Evolutionary conservation across 192 early-diverging fungal genomes (phyloP), one percentile per base, ranked within the genome.

Genomic region (Coemansia sp.): DNA sequence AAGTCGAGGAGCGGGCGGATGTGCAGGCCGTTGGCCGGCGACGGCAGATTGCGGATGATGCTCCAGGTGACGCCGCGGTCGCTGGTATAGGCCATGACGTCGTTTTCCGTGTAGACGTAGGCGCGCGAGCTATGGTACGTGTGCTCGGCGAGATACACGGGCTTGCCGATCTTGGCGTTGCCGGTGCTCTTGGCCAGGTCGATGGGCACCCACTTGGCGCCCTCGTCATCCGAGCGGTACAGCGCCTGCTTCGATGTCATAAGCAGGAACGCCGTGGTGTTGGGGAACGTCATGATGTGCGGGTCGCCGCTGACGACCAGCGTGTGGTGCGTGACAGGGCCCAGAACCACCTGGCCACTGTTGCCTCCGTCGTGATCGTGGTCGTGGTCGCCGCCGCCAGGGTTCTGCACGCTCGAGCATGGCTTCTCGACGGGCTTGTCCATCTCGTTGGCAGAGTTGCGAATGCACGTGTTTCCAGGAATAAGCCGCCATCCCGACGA

Each of bases 401-500:
- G 76, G 24, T 64, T 18, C 45, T 72, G 60, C 4, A 78, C 76
- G n/a, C 66, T 64, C 16, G 82, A 76, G 30, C 84, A 86, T 6
- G 67, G 77, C 57, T 80, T 82, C 20, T 84, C 81, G 23, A 84
- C 72, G 7, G 87, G 82, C 36, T 81, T 78, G 60, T 90, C 88
- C 36, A 85, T 65, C 46, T 70, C 58, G 23, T 73, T 67, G 18
- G 73, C 76, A 52, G 66, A 42, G 18, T 72, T 67, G 34, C 72
- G 64, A 16, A 83, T 65, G 68, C 95, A 97, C 0, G 82, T 85
- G 79, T 93, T 86, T 18, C 93, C 95, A 11, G 93, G 92, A 60
- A 97, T 87, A 58, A 85, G 78, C 6, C 92, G 88, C 62, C 89
- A 94, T 6, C 93, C 94, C 0, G 88, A 86, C 0, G 84, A 87